Base-by-base conservation (phyloP, 352 stramenopile genomes). In the Phytopythium helicoides region DNA sequence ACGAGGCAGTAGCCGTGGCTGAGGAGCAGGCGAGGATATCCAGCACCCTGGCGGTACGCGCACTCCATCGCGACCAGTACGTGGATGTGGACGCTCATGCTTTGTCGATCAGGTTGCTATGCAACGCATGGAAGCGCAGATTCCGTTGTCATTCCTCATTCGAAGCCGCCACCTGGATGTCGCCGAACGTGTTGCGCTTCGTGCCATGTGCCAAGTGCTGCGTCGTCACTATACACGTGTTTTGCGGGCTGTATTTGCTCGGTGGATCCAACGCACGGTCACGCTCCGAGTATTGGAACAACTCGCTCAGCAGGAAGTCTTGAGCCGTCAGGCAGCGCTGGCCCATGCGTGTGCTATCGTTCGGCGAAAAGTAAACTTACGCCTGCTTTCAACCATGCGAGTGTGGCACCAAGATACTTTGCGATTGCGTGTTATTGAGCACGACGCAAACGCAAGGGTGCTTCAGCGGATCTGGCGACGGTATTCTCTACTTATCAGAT, bases 321-420 rank as follows among this genome's bases (percentile, higher is more conserved):
- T 74, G 2, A 47, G 22, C 0, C 56, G 54, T 7, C 66, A 76
- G 22, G 59, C 60, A 6, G 67, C 51, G 35, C 54, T 80, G 31
- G 60, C 66, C 1, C 66, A 75, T 38, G 70, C 70, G 23, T 75
- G 54, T 22, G 66, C 60, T 26, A 66, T 80, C 54, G 37, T 80
- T 6, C 66, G 76, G 56, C 48, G 56, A 6, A 68, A 70, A 15
- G 36, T 73, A 22, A n/a, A 58, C 7, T 6, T 52, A 2, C 39
- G 60, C 4, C 41, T 62, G 33, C 54, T 54, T 3, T 2, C 4
- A 1, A 34, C 55, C 3, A 26, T 65, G 2, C 11, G 15, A 3
- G 25, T 46, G 2, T 79, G 69, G 69, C 44, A 35, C 8, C 23
- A 47, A 4, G 7, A 31, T 1, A 64, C 47, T 28, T 25, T 55